Percentiles rank a stretch among this genome's conserved stretches.
Evolutionary conservation across 768 basidiomycete genomes (phyloP).

Genomic region (Fomitopsis serialis): DNA sequence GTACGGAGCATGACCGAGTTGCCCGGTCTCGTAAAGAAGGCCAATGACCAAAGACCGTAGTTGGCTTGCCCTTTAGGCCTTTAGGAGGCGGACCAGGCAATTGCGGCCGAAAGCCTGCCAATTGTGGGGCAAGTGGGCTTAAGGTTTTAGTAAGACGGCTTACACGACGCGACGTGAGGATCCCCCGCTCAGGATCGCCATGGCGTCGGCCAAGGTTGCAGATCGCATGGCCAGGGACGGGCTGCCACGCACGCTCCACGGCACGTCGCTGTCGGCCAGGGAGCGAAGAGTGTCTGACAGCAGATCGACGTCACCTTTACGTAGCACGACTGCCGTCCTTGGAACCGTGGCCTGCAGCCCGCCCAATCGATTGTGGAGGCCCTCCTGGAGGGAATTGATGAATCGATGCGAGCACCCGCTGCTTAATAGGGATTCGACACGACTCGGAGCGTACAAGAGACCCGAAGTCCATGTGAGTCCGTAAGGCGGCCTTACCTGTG

Average conservation of each 20-base stretch:
- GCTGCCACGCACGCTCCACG: neutral
- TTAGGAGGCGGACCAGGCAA: too few species aligned
- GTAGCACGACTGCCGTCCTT: conserved; percentile 57
- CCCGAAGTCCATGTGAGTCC: conserved; percentile 30
- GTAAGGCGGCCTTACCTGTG: conserved; percentile 21
- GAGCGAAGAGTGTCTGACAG: neutral
- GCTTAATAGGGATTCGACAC: too few species aligned
- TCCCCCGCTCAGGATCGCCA: conserved; percentile 50
- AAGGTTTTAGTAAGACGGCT: too few species aligned
- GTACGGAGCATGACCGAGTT: conserved; percentile 46
- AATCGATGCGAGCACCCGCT: neutral
- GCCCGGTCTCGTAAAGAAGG: conserved; percentile 61
- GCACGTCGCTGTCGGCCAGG: neutral
- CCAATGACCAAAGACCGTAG: conserved; percentile 59
- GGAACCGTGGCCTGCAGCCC: conserved; percentile 51
- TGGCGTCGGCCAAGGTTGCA: conserved; percentile 24
- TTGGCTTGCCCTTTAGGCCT: conserved; percentile 45
- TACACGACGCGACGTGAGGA: conserved; percentile 52
- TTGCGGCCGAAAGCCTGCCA: too few species aligned
- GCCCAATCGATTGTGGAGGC: conserved; percentile 63
- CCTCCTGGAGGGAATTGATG: conserved; percentile 43
- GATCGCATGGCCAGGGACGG: conserved; percentile 22
- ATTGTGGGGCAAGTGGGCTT: too few species aligned
- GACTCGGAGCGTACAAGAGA: conserved; percentile 16
- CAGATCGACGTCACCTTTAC: conserved; percentile 38